Base-by-base conservation (phyloP, 1,284 basidiomycete genomes). In the Inonotus obliquus region DNA sequence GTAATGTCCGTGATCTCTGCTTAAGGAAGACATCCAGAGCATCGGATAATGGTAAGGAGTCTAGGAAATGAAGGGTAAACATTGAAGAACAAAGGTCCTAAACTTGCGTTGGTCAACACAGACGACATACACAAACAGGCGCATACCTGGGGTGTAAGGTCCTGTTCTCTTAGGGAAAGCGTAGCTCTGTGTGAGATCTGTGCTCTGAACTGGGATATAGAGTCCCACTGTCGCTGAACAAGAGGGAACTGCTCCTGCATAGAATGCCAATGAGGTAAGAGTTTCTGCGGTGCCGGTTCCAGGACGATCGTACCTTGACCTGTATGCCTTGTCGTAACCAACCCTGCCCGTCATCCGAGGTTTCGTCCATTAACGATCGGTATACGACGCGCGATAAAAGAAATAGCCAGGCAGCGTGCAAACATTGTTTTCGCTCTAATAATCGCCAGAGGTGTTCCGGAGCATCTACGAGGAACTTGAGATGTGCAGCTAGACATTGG, bases 201-300 rank as follows among this genome's bases (percentile, higher is more conserved):
- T 1, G 84, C 77, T 39, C 92, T 86, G 69, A 96, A 92, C 64
- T 90, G 91, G 1, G 86, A 82, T 13, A 96, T 82, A 0, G 82
- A 79, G 63, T 95, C 94, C 94, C 94, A 96, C 72, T 96, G 94
- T 44, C 92, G 86, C 67, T 92, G 88, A 4, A 92, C 83, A 2
- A 96, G 76, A 17, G 92, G 91, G 65, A 94, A 89, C 74, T 91
- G 87, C 57, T 84, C 83, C 89, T 91, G 67, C 25, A 6, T 23
- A 25, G 4, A 27, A 29, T 32, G 27, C 11, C 29, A 52, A 3
- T 23, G 32, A 32, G 17, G 13, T 29, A 17, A 52, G 23, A 35
- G 7, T 17, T 27, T 17, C 9, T 35, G 6, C 49, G 6, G n/a
- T 27, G 9, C 11, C 32, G 48, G 4, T 38, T 1, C 29, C 25